Conservation (phyloP, 176 grass and related monocot species). For the Oryza longistaminata region DNA sequence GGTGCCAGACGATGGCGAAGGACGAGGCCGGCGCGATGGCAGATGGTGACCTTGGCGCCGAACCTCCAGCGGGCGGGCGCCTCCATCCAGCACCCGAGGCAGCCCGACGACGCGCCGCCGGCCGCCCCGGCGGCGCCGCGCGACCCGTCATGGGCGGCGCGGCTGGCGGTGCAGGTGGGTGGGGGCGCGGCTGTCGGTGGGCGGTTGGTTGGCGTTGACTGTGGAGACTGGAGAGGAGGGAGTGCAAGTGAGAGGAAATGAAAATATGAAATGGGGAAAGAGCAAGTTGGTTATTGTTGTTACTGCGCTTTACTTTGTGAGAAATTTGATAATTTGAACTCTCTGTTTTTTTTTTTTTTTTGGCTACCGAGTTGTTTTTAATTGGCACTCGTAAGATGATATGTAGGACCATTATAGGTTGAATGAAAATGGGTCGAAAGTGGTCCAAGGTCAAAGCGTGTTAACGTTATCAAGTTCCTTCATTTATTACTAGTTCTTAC, state of each 20-base stretch:
- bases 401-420: too few species aligned
- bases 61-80: slow-evolving; percentile 67
- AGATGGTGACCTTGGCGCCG: slow-evolving; percentile 70
- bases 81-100: slow-evolving; percentile 57
- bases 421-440: too few species aligned
- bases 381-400: too few species aligned
- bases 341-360: too few species aligned
- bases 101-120: slow-evolving; percentile 9
- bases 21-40: slow-evolving; percentile 76
- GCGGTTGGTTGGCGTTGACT: slow-evolving; percentile 36
- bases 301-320: not conserved
- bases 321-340: too few species aligned
- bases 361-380: too few species aligned
- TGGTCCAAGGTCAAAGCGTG: too few species aligned
- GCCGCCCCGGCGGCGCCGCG: slow-evolving; percentile 36
- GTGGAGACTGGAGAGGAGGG: not conserved
- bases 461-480: too few species aligned
- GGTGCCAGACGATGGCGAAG: slow-evolving; percentile 77
- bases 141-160: slow-evolving; percentile 58
- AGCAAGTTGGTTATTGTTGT: slow-evolving; percentile 9
- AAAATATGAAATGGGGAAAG: not conserved
- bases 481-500: too few species aligned
- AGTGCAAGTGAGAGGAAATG: too few species aligned
- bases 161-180: slow-evolving; percentile 9
- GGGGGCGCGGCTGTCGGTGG: slow-evolving; percentile 40